A percentile compares a stretch with the other conserved stretches of the same genome.
These are phyloP conservation scores for Aethionema arabicum DNA, from an alignment of 345 rosid species.

Conservation along the genomic window DNA sequence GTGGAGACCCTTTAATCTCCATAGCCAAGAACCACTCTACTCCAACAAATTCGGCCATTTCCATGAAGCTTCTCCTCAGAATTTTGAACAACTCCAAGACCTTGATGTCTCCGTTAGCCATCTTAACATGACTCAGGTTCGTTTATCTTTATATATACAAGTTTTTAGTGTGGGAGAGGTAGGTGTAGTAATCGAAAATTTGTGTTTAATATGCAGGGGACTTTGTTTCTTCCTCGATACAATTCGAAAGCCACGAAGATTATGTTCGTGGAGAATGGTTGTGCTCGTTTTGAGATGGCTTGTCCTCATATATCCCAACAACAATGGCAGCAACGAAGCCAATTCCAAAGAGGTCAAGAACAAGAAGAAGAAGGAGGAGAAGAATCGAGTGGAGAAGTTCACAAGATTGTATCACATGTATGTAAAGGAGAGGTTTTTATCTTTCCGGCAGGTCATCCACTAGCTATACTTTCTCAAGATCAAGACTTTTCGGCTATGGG, in stretches of 20 bases:
- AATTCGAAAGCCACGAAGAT: conserved; percentile 39
- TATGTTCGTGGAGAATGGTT: conserved; percentile 43
- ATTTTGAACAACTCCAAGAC: conserved; percentile 43
- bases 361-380: conserved; percentile 26
- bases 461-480: conserved; percentile 30
- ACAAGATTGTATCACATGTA: conserved; percentile 37
- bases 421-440: conserved; percentile 48
- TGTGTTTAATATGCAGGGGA: conserved; percentile 33
- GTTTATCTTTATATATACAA: not conserved
- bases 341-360: not conserved
- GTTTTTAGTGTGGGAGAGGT: too few species aligned
- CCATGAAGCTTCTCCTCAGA: conserved; percentile 42
- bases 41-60: conserved; percentile 46
- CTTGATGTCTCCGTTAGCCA: conserved; percentile 31
- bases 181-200: not conserved
- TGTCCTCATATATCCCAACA: conserved; percentile 40
- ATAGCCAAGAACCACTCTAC: conserved; percentile 35
- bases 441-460: conserved; percentile 53
- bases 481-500: conserved; percentile 38
- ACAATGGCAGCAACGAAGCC: conserved; percentile 20
- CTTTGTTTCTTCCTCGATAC: conserved; percentile 48
- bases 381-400: conserved; percentile 30
- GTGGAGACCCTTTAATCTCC: conserved; percentile 41
- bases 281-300: conserved; percentile 52
- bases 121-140: conserved; percentile 42